phyloP scores from a whole-genome alignment of 2,329 filamentous ascomycete species.

The Fonsecaea pedrosoi region DNA sequence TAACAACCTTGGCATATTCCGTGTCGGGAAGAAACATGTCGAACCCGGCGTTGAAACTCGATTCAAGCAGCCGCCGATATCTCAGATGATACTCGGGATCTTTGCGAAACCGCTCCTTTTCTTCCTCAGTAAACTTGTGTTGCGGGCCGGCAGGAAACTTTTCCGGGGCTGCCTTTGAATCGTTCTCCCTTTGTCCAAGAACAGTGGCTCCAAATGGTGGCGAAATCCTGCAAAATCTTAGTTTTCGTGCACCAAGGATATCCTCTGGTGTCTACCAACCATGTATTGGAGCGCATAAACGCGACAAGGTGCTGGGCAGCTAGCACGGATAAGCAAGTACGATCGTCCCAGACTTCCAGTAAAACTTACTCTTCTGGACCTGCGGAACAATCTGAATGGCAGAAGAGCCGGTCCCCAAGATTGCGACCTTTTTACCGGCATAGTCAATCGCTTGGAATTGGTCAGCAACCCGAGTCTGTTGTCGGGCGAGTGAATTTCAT shows the following conservation, averaged over 20 bases:
- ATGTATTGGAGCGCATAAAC: too few relatives aligned
- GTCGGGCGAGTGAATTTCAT: too few relatives aligned
- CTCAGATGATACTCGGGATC: conserved; percentile 51
- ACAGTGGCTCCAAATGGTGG: too few relatives aligned
- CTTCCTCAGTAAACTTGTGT: conserved; percentile 14
- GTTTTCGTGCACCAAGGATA: too few relatives aligned
- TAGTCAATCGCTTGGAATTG: conserved; percentile 9
- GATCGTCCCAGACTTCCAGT: background rate
- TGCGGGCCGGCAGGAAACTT: conserved; percentile 2
- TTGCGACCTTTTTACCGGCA: conserved; percentile 22
- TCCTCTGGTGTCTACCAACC: too few relatives aligned
- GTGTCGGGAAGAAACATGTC: conserved; percentile 53
- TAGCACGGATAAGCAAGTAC: too few relatives aligned
- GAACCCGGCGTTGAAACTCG: conserved; percentile 53
- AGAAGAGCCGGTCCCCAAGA: conserved; percentile 30
- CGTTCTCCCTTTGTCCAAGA: too few relatives aligned
- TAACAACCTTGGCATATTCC: conserved; percentile 49
- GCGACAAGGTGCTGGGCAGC: too few relatives aligned
- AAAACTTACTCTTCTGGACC: conserved; percentile 1
- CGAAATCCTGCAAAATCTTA: too few relatives aligned
- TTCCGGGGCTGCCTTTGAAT: too few relatives aligned
- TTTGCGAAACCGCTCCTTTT: conserved; percentile 45
- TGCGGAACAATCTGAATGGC: conserved; percentile 26
- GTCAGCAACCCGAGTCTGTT: too few relatives aligned
- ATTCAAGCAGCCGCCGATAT: conserved; percentile 54